These are phyloP conservation scores for Arthrobotrys sinensis DNA, from an alignment of 2,329 filamentous ascomycete species.

Conservation along the genomic window DNA sequence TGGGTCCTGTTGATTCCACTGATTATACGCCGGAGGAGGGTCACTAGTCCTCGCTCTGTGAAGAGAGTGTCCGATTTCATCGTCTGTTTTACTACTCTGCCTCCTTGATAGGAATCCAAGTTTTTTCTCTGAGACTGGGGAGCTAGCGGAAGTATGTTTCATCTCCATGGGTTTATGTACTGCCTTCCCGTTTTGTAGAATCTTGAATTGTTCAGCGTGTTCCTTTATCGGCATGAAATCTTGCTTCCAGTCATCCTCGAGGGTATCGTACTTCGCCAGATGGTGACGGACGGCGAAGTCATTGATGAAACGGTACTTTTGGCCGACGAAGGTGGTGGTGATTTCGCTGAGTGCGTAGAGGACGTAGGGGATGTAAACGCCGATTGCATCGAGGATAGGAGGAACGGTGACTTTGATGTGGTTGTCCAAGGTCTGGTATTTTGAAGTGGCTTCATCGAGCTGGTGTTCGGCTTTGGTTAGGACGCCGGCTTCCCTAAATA, in stretches of 20 bases:
- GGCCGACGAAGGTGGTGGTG: constrained; percentile 38
- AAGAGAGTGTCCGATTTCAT: constrained; percentile 6
- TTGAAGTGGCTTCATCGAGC: constrained; percentile 76
- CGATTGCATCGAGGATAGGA: constrained; percentile 74
- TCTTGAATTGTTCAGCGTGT: constrained; percentile 41
- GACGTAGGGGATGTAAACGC: constrained; percentile 76
- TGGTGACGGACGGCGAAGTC: constrained; percentile 52
- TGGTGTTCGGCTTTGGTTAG: constrained; percentile 79
- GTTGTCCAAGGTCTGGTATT: constrained; percentile 82
- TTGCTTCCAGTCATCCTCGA: constrained; percentile 49
- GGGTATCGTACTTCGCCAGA: constrained; percentile 28
- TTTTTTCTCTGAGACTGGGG: constrained; percentile 15
- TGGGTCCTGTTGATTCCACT: background rate
- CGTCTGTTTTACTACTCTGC: constrained; percentile 32
- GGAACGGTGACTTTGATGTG: constrained; percentile 81
- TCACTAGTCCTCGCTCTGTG: constrained; percentile 6
- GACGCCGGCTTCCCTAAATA: constrained; percentile 75
- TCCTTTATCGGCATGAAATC: constrained; percentile 58
- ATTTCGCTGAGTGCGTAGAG: constrained; percentile 75
- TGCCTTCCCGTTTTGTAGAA: constrained; percentile 49
- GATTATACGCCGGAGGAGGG: constrained; percentile 6
- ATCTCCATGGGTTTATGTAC: constrained; percentile 54
- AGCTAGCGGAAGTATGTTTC: background rate
- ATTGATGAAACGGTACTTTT: constrained; percentile 47
- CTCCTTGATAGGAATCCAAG: constrained; percentile 21